These are phyloP conservation scores for Infundibulicybe gibba DNA, from an alignment of 768 basidiomycete species.

Conservation along the genomic window DNA sequence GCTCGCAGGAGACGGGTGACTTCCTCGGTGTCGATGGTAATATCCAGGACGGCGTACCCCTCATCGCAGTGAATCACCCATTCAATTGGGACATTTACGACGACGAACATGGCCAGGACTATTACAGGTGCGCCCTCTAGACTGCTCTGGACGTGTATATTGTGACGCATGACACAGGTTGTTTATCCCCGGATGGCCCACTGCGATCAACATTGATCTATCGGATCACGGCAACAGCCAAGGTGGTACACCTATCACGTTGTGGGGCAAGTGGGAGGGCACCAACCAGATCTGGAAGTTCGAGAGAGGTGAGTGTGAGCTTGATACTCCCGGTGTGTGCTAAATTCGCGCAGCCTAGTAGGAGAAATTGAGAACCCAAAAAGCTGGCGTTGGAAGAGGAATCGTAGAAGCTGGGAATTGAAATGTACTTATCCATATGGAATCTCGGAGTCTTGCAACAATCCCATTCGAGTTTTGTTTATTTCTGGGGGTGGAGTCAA, in stretches of 20 bases:
- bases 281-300: slow-evolving; percentile 42
- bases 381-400: too few relatives aligned
- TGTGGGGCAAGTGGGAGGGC: slow-evolving; percentile 39
- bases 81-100: slow-evolving; percentile 17
- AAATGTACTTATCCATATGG: too few relatives aligned
- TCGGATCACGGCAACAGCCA: slow-evolving; percentile 36
- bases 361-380: too few relatives aligned
- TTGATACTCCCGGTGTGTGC: neutral
- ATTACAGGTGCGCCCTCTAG: slow-evolving; percentile 15
- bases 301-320: slow-evolving; percentile 14
- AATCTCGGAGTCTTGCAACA: too few relatives aligned
- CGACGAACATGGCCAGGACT: slow-evolving; percentile 8
- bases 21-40: too few relatives aligned
- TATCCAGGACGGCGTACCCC: slow-evolving; percentile 3
- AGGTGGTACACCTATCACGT: slow-evolving; percentile 33
- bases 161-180: slow-evolving; percentile 22
- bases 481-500: too few relatives aligned
- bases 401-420: too few relatives aligned
- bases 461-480: too few relatives aligned
- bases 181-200: slow-evolving; percentile 22
- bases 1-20: too few relatives aligned
- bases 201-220: slow-evolving; percentile 32
- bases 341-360: too few relatives aligned
- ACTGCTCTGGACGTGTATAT: neutral
- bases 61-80: slow-evolving; percentile 9